These are phyloP conservation scores for Aspergillus sp. DNA, from an alignment of 2,329 filamentous ascomycete species.

Conservation along the genomic window DNA sequence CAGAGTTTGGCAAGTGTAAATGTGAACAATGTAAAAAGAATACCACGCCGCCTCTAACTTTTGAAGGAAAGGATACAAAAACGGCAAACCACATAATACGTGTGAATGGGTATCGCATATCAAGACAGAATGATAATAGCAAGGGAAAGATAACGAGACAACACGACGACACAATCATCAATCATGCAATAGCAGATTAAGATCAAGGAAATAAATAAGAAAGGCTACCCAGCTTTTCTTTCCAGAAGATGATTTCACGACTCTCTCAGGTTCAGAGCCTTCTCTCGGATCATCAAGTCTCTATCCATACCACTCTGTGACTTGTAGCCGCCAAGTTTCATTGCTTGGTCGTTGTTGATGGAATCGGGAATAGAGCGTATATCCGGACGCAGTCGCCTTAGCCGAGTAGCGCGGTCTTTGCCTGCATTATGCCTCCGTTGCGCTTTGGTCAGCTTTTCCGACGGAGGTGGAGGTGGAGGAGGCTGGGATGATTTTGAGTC, in stretches of 20 bases:
- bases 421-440: conserved; percentile 21
- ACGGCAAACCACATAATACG: not conserved
- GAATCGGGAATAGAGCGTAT: conserved; percentile 18
- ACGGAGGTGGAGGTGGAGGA: conserved; percentile 8
- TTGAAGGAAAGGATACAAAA: no score
- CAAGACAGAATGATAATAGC: not conserved
- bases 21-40: not conserved
- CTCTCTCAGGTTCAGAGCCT: conserved; percentile 7
- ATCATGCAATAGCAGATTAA: not conserved
- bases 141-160: not conserved
- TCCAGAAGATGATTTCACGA: not conserved
- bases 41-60: no score
- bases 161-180: not conserved
- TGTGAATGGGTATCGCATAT: conserved; percentile 1
- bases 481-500: conserved; percentile 3
- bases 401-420: conserved; percentile 23
- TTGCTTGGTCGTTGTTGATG: conserved; percentile 22
- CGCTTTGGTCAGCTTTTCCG: conserved; percentile 18
- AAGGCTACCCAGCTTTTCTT: not conserved
- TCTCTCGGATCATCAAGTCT: conserved; percentile 21
- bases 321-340: conserved; percentile 26
- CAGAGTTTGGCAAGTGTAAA: not conserved
- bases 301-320: conserved; percentile 26
- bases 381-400: conserved; percentile 26
- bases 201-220: not conserved